A percentile compares a stretch with the other conserved stretches of the same genome.
phyloP scores from a whole-genome alignment of 2,329 filamentous ascomycete genomes.

The Sporothrix pallida region DNA sequence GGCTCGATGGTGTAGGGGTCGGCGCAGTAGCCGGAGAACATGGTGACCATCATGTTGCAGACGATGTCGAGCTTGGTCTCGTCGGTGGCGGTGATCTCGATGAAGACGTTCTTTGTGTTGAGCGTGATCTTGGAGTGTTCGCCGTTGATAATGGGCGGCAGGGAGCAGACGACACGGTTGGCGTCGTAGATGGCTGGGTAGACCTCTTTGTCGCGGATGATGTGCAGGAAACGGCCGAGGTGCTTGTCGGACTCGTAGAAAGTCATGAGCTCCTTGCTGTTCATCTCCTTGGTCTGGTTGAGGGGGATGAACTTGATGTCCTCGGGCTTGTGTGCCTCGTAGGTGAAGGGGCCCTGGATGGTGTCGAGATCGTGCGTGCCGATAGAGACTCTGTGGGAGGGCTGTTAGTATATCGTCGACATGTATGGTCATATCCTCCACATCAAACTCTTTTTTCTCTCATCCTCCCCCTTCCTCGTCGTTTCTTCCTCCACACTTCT shows the following conservation, averaged over 20 bases:
- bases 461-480: background rate
- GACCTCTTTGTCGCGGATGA: constrained; percentile 89
- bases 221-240: constrained; percentile 79
- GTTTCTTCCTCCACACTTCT: background rate
- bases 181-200: constrained; percentile 97
- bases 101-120: constrained; percentile 90
- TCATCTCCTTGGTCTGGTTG: constrained; percentile 90
- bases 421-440: too few relatives aligned
- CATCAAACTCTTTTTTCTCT: background rate
- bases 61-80: constrained; percentile 90
- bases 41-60: constrained; percentile 86
- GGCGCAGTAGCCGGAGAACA: constrained; percentile 92
- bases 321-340: constrained; percentile 89
- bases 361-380: constrained; percentile 97
- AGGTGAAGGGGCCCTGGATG: constrained; percentile 91
- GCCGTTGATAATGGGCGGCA: constrained; percentile 97
- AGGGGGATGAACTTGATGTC: constrained; percentile 89
- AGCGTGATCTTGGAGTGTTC: constrained; percentile 95
- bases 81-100: constrained; percentile 93
- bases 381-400: constrained; percentile 70
- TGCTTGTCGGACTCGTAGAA: constrained; percentile 97
- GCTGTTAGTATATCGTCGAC: background rate
- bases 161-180: constrained; percentile 83
- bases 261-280: constrained; percentile 84
- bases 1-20: constrained; percentile 94